A percentile compares a stretch with the other conserved stretches of the same genome.
Conservation (phyloP, 2,329 filamentous ascomycete genomes). For the Trichoderma sp. region DNA sequence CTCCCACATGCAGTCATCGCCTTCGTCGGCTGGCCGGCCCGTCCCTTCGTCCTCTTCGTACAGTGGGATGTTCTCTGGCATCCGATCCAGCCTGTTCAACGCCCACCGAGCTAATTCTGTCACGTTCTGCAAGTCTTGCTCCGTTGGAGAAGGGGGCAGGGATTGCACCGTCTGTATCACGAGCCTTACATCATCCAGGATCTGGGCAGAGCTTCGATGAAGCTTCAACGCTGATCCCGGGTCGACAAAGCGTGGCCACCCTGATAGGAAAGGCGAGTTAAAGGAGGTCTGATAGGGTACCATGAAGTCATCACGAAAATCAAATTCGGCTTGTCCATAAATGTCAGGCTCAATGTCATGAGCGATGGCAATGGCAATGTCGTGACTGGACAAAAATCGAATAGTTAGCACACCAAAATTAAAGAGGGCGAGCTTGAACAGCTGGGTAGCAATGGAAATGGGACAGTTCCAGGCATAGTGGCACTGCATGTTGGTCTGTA, state of each 20-base stretch:
- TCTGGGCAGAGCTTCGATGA: conserved; percentile 50
- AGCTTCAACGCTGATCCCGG: conserved; percentile 48
- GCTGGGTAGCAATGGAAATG: neutral
- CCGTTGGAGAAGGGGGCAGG: conserved; percentile 42
- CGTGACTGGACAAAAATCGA: conserved; percentile 42
- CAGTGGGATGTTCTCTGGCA: conserved; percentile 33
- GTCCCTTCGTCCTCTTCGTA: neutral
- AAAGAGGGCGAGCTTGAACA: neutral
- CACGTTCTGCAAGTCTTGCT: conserved; percentile 45
- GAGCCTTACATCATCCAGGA: conserved; percentile 56
- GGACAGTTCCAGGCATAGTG: neutral
- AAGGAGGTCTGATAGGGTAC: conserved; percentile 48
- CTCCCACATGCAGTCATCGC: conserved; percentile 21
- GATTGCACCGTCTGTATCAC: conserved; percentile 49
- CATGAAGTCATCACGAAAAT: conserved; percentile 45
- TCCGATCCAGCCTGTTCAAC: conserved; percentile 42
- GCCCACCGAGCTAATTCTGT: conserved; percentile 46
- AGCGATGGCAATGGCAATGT: conserved; percentile 52
- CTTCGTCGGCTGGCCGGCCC: conserved; percentile 2
- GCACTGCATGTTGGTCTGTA: neutral
- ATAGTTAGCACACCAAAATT: conserved; percentile 29
- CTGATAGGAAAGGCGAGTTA: conserved; percentile 52
- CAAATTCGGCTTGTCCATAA: conserved; percentile 46
- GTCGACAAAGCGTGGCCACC: conserved; percentile 47
- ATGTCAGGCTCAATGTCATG: conserved; percentile 50